These are phyloP conservation scores for Quillaja saponaria DNA, from an alignment of 306 rosid genomes.

Conservation along the genomic window DNA sequence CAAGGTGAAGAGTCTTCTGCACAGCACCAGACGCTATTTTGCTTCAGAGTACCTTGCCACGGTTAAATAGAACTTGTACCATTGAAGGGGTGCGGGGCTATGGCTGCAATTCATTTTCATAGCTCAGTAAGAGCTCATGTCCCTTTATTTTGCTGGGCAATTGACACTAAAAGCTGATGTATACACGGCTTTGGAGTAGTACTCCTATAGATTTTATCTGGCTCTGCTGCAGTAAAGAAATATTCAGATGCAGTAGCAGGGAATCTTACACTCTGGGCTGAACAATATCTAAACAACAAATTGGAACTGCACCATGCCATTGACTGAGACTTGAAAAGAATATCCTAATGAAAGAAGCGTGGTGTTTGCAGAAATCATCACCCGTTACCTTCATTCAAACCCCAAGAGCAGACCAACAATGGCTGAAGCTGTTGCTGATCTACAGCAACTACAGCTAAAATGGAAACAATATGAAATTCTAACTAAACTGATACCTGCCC, in stretches of 20 bases:
- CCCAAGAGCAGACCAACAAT: conserved; percentile 38
- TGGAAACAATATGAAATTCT: not conserved
- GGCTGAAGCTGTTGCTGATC: conserved; percentile 37
- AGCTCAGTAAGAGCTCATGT: not conserved
- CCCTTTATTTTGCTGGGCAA: conserved; percentile 35
- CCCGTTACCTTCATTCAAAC: conserved; percentile 34
- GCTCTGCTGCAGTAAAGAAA: conserved; percentile 33
- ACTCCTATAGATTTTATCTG: conserved; percentile 45
- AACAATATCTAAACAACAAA: conserved; percentile 29
- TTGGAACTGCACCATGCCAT: conserved; percentile 21
- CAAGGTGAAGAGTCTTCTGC: conserved; percentile 29
- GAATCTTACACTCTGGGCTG: conserved; percentile 37
- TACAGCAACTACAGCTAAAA: conserved; percentile 28
- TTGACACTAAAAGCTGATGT: conserved; percentile 44
- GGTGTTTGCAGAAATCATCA: conserved; percentile 33
- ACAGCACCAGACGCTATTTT: conserved; percentile 52
- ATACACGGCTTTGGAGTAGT: conserved; percentile 57
- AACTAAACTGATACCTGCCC: conserved; percentile 19
- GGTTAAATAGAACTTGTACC: conserved; percentile 26
- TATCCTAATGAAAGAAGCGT: conserved; percentile 32
- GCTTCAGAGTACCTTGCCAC: conserved; percentile 44
- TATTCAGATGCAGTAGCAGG: conserved; percentile 37
- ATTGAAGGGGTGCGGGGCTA: not conserved
- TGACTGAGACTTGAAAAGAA: conserved; percentile 34
- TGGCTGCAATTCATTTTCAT: not conserved